Evolutionary conservation across 1,284 basidiomycete species (phyloP).

Genomic region (Irpex rosettiformis): DNA sequence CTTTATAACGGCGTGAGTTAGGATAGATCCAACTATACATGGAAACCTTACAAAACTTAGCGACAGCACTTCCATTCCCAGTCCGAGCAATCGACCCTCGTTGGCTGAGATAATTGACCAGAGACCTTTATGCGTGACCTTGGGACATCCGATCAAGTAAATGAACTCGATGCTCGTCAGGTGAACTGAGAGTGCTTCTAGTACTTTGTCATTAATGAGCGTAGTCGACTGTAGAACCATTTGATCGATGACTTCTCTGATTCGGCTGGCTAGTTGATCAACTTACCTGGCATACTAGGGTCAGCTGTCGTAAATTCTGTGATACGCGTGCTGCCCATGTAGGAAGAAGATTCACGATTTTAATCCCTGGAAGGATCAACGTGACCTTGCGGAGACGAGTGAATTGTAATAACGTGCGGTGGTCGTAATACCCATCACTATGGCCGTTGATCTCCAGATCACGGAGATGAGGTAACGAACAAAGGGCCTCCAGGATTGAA

Average conservation of each 20-base stretch:
- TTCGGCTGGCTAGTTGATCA: background rate
- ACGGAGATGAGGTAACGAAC: conserved; percentile 36
- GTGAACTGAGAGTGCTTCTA: conserved; percentile 45
- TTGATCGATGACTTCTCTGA: conserved; percentile 5
- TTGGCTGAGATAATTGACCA: conserved; percentile 43
- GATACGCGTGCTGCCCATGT: conserved; percentile 48
- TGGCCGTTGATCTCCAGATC: conserved; percentile 71
- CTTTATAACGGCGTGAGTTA: conserved; percentile 28
- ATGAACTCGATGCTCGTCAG: conserved; percentile 50
- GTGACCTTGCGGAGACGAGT: conserved; percentile 39
- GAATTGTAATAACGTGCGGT: conserved; percentile 46
- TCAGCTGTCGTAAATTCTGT: conserved; percentile 47
- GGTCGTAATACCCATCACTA: conserved; percentile 48
- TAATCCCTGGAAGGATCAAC: conserved; percentile 66
- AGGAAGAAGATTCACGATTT: conserved; percentile 46
- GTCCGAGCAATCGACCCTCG: conserved; percentile 39
- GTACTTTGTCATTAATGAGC: conserved; percentile 50
- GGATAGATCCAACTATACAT: background rate
- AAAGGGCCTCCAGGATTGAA: conserved; percentile 49
- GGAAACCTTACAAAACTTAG: conserved; percentile 51
- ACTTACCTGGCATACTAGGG: conserved; percentile 64
- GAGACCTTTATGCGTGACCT: conserved; percentile 61
- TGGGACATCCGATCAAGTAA: conserved; percentile 61
- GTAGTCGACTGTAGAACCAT: conserved; percentile 41
- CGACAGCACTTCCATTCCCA: conserved; percentile 66